Evolutionary conservation across 2,329 filamentous ascomycete species (phyloP), one percentile per base, ranked within the genome.

Genomic region (Didymella keratinophila): DNA sequence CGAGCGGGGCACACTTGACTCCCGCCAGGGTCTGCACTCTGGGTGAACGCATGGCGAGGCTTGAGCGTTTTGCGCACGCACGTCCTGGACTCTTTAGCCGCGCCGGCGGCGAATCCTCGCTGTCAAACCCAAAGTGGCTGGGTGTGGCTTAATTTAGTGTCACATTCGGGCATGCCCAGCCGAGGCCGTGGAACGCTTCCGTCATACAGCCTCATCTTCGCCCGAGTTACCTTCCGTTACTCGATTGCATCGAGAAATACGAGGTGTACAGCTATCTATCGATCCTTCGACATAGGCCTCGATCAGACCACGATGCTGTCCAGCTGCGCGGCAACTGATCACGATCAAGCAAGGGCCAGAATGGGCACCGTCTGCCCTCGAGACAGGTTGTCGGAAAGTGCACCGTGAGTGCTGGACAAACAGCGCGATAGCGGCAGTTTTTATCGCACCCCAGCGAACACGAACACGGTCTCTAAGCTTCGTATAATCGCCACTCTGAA

Each of bases 101-200:
- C 45, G 25, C 20, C 28, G n/a, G 18, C 50, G 56, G 50, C 27
- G 14, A 27, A 50, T 46, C 50, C 27, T 58, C 56, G 56, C 56
- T 16, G 46, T 25, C 12, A 47, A 20, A 20, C 54, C 39, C 37
- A 32, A 46, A 46, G 56, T 53, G 49, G 50, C 56, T 49, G 30
- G 48, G 43, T 36, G 48, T 58, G 32, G 50, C 50, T 41, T 54
- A 41, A 34, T 18, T 1, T 32, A 12, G 2, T 7, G 27, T 14
- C 20, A n/a, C 37, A 14, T 44, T 23, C 10, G 23, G 44, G 12
- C 28, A 49, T 44, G 56, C 45, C 56, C 49, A 45, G 37, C 23
- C 44, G 50, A 48, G n/a, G 16, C 51, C 6, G 28, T 44, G 44
- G 36, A 41, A 52, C 7, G 32, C 25, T 43, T 41, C 54, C 48